Conservation (phyloP, 169 alveolate species). For the Eimeria acervulina region DNA sequence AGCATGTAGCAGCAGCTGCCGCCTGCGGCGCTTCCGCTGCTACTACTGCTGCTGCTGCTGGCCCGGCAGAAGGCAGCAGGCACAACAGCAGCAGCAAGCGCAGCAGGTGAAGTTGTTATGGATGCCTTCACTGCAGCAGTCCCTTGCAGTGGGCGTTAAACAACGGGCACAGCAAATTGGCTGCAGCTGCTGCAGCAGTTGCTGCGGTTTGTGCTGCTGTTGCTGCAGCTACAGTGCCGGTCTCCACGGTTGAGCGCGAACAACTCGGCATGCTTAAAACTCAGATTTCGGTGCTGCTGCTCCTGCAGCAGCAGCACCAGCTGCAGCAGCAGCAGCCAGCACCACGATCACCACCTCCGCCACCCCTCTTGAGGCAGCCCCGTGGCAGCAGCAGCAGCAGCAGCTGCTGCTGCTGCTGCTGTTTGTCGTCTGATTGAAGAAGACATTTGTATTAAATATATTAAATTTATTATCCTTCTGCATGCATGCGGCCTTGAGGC, state of each 20-base stretch:
- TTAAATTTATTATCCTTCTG: too few relatives aligned
- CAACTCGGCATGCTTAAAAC: neutral
- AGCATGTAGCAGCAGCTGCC: conserved; percentile 3
- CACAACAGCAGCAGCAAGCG: neutral
- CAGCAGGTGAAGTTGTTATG: neutral
- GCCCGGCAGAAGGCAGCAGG: neutral
- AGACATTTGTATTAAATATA: too few relatives aligned
- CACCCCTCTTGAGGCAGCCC: conserved; percentile 34
- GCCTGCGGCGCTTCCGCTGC: neutral
- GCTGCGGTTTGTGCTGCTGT: too few relatives aligned
- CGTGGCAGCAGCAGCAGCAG: conserved; percentile 27
- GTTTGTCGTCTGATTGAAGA: neutral
- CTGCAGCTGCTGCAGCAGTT: too few relatives aligned
- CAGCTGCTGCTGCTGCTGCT: neutral
- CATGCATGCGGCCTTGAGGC: too few relatives aligned
- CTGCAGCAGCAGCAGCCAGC: conserved; percentile 22
- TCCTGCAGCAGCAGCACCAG: neutral
- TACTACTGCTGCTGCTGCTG: conserved; percentile 34
- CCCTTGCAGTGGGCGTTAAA: neutral
- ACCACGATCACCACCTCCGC: conserved; percentile 51
- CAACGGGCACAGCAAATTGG: neutral
- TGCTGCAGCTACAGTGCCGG: neutral
- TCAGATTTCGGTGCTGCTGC: neutral
- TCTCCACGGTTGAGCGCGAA: neutral
- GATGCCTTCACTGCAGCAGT: neutral